Evolutionary conservation across 164 flowering plant species (phyloP).

Genomic region (Vitis cinerea): DNA sequence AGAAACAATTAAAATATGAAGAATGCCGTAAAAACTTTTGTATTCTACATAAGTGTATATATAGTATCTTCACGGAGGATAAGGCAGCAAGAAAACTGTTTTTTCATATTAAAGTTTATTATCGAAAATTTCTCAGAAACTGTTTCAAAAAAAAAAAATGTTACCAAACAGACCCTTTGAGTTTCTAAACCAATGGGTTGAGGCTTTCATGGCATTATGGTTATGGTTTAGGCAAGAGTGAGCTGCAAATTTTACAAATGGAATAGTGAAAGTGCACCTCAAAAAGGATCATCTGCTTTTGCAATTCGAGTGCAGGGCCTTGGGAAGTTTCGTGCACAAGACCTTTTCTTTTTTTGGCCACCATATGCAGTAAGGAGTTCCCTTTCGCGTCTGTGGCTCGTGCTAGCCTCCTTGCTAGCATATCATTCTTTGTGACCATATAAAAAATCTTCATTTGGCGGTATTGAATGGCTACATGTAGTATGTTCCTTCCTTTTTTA

Average conservation of each 20-base stretch:
- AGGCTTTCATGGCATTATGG: too few species aligned
- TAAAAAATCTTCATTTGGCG: conserved; percentile 4
- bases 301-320: conserved; percentile 7
- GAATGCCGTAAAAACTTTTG: too few species aligned
- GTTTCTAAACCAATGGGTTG: too few species aligned
- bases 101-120: too few species aligned
- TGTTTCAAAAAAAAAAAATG: too few species aligned
- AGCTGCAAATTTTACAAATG: too few species aligned
- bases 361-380: conserved; percentile 13
- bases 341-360: not conserved
- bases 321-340: not conserved
- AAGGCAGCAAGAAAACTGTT: too few species aligned
- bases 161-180: too few species aligned
- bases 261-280: not conserved
- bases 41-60: too few species aligned
- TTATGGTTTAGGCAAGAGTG: not conserved
- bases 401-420: not conserved
- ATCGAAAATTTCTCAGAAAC: too few species aligned
- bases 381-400: not conserved
- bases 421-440: not conserved
- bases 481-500: not conserved
- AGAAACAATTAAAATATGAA: too few species aligned
- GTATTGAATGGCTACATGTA: conserved; percentile 16
- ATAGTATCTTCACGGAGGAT: too few species aligned
- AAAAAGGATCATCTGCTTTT: conserved; percentile 11